These are phyloP conservation scores for Amanita thiersii DNA, from an alignment of 768 basidiomycete genomes.

Conservation along the genomic window DNA sequence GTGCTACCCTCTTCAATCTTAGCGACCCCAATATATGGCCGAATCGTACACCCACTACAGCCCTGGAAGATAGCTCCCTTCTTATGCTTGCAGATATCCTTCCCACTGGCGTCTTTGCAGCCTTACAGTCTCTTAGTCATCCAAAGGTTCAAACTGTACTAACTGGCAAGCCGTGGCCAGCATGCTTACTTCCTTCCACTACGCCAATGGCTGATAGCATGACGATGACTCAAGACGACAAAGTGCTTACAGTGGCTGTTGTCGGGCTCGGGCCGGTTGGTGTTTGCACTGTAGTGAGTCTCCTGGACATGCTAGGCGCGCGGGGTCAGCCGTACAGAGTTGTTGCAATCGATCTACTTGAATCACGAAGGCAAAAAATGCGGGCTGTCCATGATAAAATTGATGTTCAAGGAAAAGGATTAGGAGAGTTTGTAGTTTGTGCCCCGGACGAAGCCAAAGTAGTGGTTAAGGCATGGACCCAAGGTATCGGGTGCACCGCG, in stretches of 20 bases:
- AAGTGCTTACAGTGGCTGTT: slow-evolving; percentile 50
- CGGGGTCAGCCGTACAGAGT: slow-evolving; percentile 42
- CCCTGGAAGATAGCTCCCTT: slow-evolving; percentile 51
- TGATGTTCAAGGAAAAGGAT: slow-evolving; percentile 30
- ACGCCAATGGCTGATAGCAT: slow-evolving; percentile 15
- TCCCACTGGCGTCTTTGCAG: slow-evolving; percentile 75
- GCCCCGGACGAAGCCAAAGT: slow-evolving; percentile 44
- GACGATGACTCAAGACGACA: slow-evolving; percentile 36
- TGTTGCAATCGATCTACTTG: slow-evolving; percentile 56
- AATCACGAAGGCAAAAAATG: slow-evolving; percentile 51
- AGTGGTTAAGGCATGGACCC: slow-evolving; percentile 43
- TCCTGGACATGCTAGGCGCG: slow-evolving; percentile 51
- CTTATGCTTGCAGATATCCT: slow-evolving; percentile 72
- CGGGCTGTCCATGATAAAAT: slow-evolving; percentile 48
- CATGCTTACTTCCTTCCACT: slow-evolving; percentile 24
- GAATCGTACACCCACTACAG: slow-evolving; percentile 23
- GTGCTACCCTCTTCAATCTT: slow-evolving; percentile 67
- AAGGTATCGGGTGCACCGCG: slow-evolving; percentile 50
- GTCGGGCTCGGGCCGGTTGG: slow-evolving; percentile 79
- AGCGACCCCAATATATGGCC: slow-evolving; percentile 39
- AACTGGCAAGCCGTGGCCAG: slow-evolving; percentile 53
- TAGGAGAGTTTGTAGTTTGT: slow-evolving; percentile 41
- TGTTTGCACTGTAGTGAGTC: slow-evolving; percentile 54
- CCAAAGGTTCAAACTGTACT: slow-evolving; percentile 60
- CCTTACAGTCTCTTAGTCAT: slow-evolving; percentile 62